phyloP scores from a whole-genome alignment of 495 filamentous ascomycete genomes.

The Hypoxylon crocopeplum region DNA sequence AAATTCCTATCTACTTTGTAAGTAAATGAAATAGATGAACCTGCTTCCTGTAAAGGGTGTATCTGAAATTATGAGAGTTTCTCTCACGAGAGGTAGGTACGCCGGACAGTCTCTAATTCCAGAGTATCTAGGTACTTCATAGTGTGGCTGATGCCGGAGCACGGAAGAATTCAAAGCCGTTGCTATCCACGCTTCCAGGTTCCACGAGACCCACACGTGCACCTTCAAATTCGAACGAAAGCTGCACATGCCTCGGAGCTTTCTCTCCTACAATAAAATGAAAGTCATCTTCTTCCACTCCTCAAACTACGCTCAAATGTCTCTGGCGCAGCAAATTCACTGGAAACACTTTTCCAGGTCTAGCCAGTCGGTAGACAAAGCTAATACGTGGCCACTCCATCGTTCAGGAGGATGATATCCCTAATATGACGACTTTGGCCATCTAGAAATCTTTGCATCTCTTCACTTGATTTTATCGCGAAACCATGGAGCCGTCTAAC shows the following conservation, averaged over 20 bases:
- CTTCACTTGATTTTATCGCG: background rate
- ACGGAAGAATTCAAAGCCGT: conserved; percentile 18
- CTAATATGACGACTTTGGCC: conserved; percentile 11
- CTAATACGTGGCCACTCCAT: conserved; percentile 5
- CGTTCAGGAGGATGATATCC: conserved; percentile 19
- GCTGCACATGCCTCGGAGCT: conserved; percentile 29
- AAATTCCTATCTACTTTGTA: too few species aligned
- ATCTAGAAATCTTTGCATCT: background rate
- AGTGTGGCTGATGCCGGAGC: conserved; percentile 1
- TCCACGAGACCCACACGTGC: conserved; percentile 8
- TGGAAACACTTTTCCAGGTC: conserved; percentile 30
- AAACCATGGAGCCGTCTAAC: conserved; percentile 29
- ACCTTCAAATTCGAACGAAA: conserved; percentile 12
- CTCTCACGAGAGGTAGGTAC: background rate
- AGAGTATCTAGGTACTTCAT: background rate
- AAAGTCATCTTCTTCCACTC: background rate
- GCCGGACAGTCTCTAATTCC: background rate
- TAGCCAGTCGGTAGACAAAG: conserved; percentile 20
- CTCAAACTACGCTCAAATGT: conserved; percentile 34
- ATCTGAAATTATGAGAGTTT: too few species aligned
- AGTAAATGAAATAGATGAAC: too few species aligned
- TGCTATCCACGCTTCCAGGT: background rate
- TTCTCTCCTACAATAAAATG: conserved; percentile 25
- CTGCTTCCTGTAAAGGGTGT: background rate
- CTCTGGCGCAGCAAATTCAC: conserved; percentile 24